Evolutionary conservation across 192 early-diverging fungal genomes (phyloP).

Genomic region (Backusella tarrabulga): DNA sequence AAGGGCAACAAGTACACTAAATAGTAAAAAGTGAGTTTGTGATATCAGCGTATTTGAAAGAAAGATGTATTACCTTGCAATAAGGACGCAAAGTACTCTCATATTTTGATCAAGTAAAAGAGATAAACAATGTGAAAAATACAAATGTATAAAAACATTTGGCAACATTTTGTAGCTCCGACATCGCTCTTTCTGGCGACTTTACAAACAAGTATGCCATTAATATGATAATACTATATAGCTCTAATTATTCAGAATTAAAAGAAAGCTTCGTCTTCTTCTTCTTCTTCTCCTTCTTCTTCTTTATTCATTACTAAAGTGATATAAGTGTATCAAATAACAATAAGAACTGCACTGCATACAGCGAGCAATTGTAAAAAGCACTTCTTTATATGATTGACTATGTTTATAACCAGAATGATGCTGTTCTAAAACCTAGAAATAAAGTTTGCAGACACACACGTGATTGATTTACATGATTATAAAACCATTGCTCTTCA

Average conservation of each 20-base stretch:
- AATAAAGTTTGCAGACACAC: background rate
- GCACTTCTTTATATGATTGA: background rate
- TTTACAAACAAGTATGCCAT: too few species aligned
- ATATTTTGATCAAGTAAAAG: background rate
- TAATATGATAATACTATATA: too few species aligned
- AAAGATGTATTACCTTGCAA: background rate
- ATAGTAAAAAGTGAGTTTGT: background rate
- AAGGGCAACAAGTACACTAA: background rate
- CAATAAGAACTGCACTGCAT: too few species aligned
- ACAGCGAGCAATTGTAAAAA: background rate
- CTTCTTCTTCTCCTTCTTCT: too few species aligned
- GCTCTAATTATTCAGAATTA: too few species aligned
- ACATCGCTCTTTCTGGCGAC: too few species aligned
- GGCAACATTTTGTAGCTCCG: too few species aligned
- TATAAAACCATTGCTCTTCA: background rate
- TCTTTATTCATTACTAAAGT: too few species aligned
- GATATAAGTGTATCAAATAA: too few species aligned
- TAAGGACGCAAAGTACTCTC: background rate
- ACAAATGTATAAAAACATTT: background rate
- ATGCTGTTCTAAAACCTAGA: background rate
- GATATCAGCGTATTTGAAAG: background rate
- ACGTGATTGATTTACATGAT: background rate
- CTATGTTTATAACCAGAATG: background rate
- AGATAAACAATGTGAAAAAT: background rate
- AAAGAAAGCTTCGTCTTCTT: too few species aligned